Evolutionary conservation across 768 basidiomycete genomes (phyloP), one percentile per base, ranked within the genome.

Genomic region (Lactarius sp.): DNA sequence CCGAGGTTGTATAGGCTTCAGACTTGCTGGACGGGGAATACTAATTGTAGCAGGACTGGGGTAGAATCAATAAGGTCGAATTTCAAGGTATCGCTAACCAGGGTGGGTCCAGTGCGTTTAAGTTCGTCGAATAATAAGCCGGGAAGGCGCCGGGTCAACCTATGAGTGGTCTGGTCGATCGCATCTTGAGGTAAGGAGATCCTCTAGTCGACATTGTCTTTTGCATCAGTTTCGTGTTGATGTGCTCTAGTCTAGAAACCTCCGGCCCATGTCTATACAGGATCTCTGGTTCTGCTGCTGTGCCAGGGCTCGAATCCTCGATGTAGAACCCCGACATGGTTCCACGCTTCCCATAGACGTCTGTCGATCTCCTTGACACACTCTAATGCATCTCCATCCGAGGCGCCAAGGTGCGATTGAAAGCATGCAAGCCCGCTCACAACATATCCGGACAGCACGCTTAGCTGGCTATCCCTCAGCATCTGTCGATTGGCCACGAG

Each of bases 121-220:
- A 44, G 14, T 31, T 44, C 18, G 49, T n/a, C n/a, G n/a, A n/a
- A n/a, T n/a, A n/a, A n/a, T n/a, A n/a, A n/a, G n/a, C n/a, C n/a
- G n/a, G n/a, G 61, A 12, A 62, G 61, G 13, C 36, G 61, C 31
- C 34, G 61, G 6, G 42, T 57, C 50, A 62, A 51, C 9, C 14
- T 1, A 20, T 56, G 36, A 7, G 61, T 62, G 20, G 33, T 18
- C 3, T 36, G 39, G 18, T 62, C 50, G 34, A 57, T 44, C 1
- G 18, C 34, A 2, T 62, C 52, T 18, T 57, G 61, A 10, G 52
- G 42, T 20, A 57, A 2, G 18, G 41, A 57, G 9, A 57, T 46
- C 13, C 39, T 14, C 55, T 41, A 51, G 22, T 42, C 59, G 12
- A 52, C 42, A 14, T 10, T 13, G 2, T 53, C 20, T 12, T 27